Percentiles rank a stretch among this genome's conserved stretches.
phyloP scores from a whole-genome alignment of 2,329 filamentous ascomycete species.

The Dothistroma septosporum region DNA sequence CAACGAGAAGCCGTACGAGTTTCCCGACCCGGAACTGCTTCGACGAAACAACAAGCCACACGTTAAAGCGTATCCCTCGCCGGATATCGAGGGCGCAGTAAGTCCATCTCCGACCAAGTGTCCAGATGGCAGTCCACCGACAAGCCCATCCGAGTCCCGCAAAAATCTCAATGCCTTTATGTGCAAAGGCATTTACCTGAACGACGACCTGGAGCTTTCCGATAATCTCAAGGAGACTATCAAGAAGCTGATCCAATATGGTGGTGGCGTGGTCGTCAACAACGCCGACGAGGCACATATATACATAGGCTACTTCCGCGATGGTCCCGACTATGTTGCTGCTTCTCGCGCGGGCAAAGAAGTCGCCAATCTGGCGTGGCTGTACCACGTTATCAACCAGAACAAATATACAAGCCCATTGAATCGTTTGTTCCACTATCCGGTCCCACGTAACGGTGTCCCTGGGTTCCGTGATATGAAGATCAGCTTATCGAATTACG shows the following conservation, averaged over 20 bases:
- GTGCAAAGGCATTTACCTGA: constrained; percentile 72
- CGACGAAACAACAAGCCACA: constrained; percentile 29
- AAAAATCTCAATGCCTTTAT: constrained; percentile 68
- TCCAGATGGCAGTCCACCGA: constrained; percentile 40
- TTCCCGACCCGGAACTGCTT: constrained; percentile 82
- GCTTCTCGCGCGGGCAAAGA: constrained; percentile 75
- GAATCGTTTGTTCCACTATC: constrained; percentile 82
- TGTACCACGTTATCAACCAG: constrained; percentile 85
- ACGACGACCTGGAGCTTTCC: constrained; percentile 67
- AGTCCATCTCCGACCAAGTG: constrained; percentile 43
- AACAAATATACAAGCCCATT: constrained; percentile 86
- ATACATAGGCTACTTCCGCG: constrained; percentile 82
- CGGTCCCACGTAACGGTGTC: constrained; percentile 70
- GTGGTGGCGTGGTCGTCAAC: constrained; percentile 66
- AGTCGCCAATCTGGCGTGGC: constrained; percentile 88
- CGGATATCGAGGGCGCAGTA: constrained; percentile 63
- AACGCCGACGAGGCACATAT: constrained; percentile 69
- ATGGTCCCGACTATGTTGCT: constrained; percentile 70
- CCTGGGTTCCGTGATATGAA: constrained; percentile 70
- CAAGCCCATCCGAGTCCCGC: constrained; percentile 43
- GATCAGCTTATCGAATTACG: constrained; percentile 94
- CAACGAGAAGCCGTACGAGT: constrained; percentile 76
- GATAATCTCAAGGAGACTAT: constrained; percentile 64
- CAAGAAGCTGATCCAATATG: constrained; percentile 63
- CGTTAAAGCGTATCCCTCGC: constrained; percentile 20